Evolutionary conservation across 129 eudicot genomes (phyloP), one percentile per base, ranked within the genome.

Genomic region (Erigeron canadensis): DNA sequence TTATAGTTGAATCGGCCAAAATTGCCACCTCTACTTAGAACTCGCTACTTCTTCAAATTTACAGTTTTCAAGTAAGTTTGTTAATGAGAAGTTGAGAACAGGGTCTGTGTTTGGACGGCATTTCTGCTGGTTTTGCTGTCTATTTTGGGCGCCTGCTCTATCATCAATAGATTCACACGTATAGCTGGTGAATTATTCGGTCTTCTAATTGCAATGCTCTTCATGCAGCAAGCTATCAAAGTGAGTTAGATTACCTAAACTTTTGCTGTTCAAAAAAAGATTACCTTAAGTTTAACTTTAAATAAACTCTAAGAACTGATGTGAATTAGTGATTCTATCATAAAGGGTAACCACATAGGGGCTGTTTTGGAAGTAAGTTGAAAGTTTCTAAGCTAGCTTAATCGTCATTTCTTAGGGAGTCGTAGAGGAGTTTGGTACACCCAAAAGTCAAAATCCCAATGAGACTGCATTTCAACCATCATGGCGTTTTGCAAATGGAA

Each of bases 41-140:
- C 40, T 62, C 2, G 40, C 46, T 8, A 5, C 10, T 56, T 43
- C 6, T 4, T 39, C 59, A 69, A 21, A 61, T 21, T 45, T 44
- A 15, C n/a, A 28, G 51, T 17, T 61, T 40, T 73, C 50, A 79
- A 67, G 77, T 54, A 18, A 65, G 19, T 75, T 80, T 42, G 39
- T 57, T 47, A n/a, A 76, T 73, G 73, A 51, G 15, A 79, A 37
- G 11, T 73, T 73, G 73, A 51, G 15, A 79, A 37, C 77, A 94
- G 99, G 99, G 99, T 94, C 7, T 90, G 97, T 78, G 96, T 90
- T 17, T 94, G 99, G 99, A 90, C 99, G 41, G 91, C 97, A 16
- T 73, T 94, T 81, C 81, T 94, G 86, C 92, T 94, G 71, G 83
- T 94, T 80, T 55, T 90, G 84, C 74, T 94, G 60, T 90, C 99